phyloP scores from a whole-genome alignment of 2,329 filamentous ascomycete genomes.

The Colletotrichum incanum region DNA sequence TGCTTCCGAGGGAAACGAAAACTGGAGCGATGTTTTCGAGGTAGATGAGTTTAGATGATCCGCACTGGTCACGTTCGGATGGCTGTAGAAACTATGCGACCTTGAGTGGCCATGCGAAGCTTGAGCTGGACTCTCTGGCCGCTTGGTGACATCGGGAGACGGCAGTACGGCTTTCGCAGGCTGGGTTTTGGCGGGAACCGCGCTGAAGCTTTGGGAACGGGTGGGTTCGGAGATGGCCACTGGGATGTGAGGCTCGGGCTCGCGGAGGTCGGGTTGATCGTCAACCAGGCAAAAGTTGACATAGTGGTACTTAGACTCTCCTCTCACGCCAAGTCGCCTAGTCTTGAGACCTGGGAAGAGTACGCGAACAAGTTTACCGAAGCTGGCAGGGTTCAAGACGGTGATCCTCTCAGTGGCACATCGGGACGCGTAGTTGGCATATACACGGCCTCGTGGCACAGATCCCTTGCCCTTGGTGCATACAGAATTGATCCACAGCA shows the following conservation, averaged over 20 bases:
- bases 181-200: slow-evolving; percentile 50
- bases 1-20: slow-evolving; percentile 73
- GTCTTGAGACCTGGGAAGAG: slow-evolving; percentile 97
- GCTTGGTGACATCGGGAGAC: slow-evolving; percentile 50
- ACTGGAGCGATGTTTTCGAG: slow-evolving; percentile 71
- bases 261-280: slow-evolving; percentile 66
- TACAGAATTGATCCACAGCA: slow-evolving; percentile 86
- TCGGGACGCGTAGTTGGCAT: slow-evolving; percentile 93
- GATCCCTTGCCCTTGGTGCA: slow-evolving; percentile 85
- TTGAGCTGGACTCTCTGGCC: slow-evolving; percentile 36
- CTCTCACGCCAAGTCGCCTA: slow-evolving; percentile 89
- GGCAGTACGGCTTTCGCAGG: slow-evolving; percentile 45
- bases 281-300: slow-evolving; percentile 76
- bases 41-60: slow-evolving; percentile 72
- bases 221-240: slow-evolving; percentile 65
- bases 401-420: slow-evolving; percentile 96
- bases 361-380: slow-evolving; percentile 96
- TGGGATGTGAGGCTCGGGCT: slow-evolving; percentile 62
- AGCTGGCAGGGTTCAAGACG: slow-evolving; percentile 95
- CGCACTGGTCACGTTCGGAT: slow-evolving; percentile 69
- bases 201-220: slow-evolving; percentile 68
- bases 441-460: slow-evolving; percentile 92
- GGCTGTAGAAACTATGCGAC: slow-evolving; percentile 72
- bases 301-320: slow-evolving; percentile 99
- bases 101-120: slow-evolving; percentile 49